Evolutionary conservation across 345 rosid genomes (phyloP).

Genomic region (Pistacia vera): DNA sequence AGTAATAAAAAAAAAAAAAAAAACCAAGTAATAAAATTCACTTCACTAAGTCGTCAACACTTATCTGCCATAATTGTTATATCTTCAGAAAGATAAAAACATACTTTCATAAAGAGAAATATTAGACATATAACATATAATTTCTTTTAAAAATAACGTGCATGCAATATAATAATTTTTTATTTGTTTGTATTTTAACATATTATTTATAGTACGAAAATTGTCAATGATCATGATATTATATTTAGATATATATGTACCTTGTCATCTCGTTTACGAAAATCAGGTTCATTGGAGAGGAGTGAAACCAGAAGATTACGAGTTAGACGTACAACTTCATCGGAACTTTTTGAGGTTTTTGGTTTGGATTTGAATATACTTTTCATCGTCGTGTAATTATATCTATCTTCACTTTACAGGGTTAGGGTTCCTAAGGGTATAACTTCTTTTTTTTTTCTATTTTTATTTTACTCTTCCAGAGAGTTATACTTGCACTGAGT

Average conservation of each 20-base stretch:
- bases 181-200: too few relatives aligned
- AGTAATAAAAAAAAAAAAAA: too few relatives aligned
- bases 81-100: too few relatives aligned
- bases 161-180: neutral
- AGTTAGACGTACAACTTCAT: slow-evolving; percentile 38
- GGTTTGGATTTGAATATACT: slow-evolving; percentile 11
- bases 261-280: slow-evolving; percentile 55
- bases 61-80: too few relatives aligned
- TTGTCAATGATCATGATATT: neutral
- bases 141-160: too few relatives aligned
- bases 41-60: too few relatives aligned
- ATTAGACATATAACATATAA: too few relatives aligned
- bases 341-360: neutral
- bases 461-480: neutral
- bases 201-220: neutral
- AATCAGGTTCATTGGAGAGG: slow-evolving; percentile 25
- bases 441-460: neutral
- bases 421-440: neutral
- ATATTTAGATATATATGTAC: slow-evolving; percentile 10
- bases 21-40: neutral
- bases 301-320: slow-evolving; percentile 46
- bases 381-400: neutral
- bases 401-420: neutral
- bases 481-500: neutral
- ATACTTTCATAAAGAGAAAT: too few relatives aligned